Percentiles rank a stretch among this genome's conserved stretches.
Conservation (phyloP, 805 yeast genomes). For the Zygosaccharomyces gambellarensis region DNA sequence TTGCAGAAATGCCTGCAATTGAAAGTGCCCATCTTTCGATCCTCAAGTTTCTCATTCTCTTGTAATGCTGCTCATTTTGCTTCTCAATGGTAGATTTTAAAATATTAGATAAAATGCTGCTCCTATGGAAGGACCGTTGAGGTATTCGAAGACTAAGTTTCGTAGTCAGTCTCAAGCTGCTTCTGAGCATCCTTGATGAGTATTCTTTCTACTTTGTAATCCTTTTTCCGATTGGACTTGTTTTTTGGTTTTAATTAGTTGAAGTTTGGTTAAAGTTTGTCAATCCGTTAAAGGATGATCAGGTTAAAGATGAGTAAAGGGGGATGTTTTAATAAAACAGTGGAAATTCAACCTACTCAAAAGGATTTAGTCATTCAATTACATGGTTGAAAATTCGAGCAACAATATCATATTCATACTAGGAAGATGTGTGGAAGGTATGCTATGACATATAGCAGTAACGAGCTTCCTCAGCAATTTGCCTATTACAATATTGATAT, state of each 20-base stretch:
- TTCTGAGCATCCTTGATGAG: background rate
- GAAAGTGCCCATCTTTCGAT: slow-evolving; percentile 17
- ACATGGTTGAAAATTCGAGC: background rate
- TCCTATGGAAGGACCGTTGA: slow-evolving; percentile 6
- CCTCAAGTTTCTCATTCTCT: slow-evolving; percentile 8
- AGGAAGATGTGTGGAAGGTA: slow-evolving; percentile 59
- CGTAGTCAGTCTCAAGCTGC: background rate
- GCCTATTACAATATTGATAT: slow-evolving; percentile 13
- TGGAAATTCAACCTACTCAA: background rate
- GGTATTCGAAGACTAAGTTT: slow-evolving; percentile 1
- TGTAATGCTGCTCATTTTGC: slow-evolving; percentile 6
- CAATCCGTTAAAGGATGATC: background rate
- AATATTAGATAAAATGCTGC: slow-evolving; percentile 3
- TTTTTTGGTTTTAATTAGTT: background rate
- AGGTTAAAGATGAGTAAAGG: background rate
- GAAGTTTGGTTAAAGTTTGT: background rate
- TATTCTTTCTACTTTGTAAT: background rate
- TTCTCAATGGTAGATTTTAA: slow-evolving; percentile 4
- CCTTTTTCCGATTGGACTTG: background rate
- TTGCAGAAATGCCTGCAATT: slow-evolving; percentile 23
- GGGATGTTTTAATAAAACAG: background rate
- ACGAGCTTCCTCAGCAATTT: slow-evolving; percentile 19
- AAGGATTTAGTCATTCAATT: background rate
- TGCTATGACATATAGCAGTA: slow-evolving; percentile 39
- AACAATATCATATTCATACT: background rate